These are phyloP conservation scores for Ophiostoma piceae DNA, from an alignment of 2,329 filamentous ascomycete genomes.

Conservation along the genomic window DNA sequence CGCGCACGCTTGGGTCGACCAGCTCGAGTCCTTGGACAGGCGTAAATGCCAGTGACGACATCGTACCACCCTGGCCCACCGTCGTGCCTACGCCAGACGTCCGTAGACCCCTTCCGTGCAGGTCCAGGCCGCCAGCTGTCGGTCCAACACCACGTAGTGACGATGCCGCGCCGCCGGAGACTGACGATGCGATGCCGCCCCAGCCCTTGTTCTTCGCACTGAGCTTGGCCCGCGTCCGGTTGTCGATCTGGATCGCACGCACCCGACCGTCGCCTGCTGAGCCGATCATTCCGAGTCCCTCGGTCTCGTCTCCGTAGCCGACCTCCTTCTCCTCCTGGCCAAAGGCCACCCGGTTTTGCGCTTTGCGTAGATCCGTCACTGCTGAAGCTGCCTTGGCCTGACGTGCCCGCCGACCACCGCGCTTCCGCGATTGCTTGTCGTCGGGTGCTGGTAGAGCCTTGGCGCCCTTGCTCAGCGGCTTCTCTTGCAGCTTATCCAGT, in stretches of 20 bases:
- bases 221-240: slow-evolving; percentile 86
- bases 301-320: slow-evolving; percentile 82
- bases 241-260: slow-evolving; percentile 81
- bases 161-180: slow-evolving; percentile 64
- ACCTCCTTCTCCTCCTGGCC: slow-evolving; percentile 93
- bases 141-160: slow-evolving; percentile 75
- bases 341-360: slow-evolving; percentile 93
- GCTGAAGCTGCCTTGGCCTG: slow-evolving; percentile 96
- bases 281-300: slow-evolving; percentile 93
- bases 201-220: slow-evolving; percentile 95
- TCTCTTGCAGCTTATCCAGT: slow-evolving; percentile 87
- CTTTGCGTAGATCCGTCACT: slow-evolving; percentile 94
- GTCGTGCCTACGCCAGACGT: slow-evolving; percentile 75
- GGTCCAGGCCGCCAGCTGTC: slow-evolving; percentile 56
- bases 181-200: slow-evolving; percentile 54
- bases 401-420: slow-evolving; percentile 79
- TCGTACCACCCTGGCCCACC: slow-evolving; percentile 64
- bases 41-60: slow-evolving; percentile 85
- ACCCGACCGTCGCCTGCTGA: slow-evolving; percentile 83
- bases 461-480: slow-evolving; percentile 80
- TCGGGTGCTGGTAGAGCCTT: slow-evolving; percentile 87
- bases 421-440: slow-evolving; percentile 89
- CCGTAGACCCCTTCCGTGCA: slow-evolving; percentile 74
- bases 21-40: slow-evolving; percentile 92
- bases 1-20: slow-evolving; percentile 85